A percentile compares a stretch with the other conserved stretches of the same genome.
phyloP scores from a whole-genome alignment of 2,329 filamentous ascomycete species.

The Didymosphaeria variabile region DNA sequence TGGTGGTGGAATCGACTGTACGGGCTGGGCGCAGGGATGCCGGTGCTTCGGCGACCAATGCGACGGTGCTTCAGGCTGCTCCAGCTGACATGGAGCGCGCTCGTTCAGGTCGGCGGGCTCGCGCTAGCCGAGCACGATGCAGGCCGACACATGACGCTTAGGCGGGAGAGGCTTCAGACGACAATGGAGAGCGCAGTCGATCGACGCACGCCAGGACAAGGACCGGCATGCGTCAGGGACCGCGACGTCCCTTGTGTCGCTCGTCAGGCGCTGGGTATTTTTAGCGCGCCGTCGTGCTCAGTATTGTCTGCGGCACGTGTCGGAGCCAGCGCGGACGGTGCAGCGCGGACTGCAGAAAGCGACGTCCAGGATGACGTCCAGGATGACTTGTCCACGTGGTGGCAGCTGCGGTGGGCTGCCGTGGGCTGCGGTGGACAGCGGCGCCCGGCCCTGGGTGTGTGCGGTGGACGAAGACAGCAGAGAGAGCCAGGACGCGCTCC shows the following conservation, averaged over 20 bases:
- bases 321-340: slow-evolving; percentile 35
- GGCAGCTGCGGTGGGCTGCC: slow-evolving; percentile 32
- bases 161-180: slow-evolving; percentile 31
- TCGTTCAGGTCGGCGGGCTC: slow-evolving; percentile 33
- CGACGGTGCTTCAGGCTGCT: slow-evolving; percentile 37
- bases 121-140: slow-evolving; percentile 40
- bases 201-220: slow-evolving; percentile 9
- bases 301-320: slow-evolving; percentile 51
- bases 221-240: too few relatives aligned
- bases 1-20: too few relatives aligned
- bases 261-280: slow-evolving; percentile 31
- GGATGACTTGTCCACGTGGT: slow-evolving; percentile 51
- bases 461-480: neutral
- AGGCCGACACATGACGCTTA: slow-evolving; percentile 46
- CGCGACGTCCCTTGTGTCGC: slow-evolving; percentile 38
- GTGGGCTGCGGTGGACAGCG: slow-evolving; percentile 40
- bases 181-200: neutral
- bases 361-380: too few relatives aligned
- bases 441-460: slow-evolving; percentile 26
- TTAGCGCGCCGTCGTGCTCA: too few relatives aligned
- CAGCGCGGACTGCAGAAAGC: too few relatives aligned
- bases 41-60: slow-evolving; percentile 41
- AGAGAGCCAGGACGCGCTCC: neutral
- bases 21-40: slow-evolving; percentile 14
- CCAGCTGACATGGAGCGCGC: slow-evolving; percentile 38